phyloP scores from a whole-genome alignment of 1,284 basidiomycete genomes.

The Papiliotrema laurentii region DNA sequence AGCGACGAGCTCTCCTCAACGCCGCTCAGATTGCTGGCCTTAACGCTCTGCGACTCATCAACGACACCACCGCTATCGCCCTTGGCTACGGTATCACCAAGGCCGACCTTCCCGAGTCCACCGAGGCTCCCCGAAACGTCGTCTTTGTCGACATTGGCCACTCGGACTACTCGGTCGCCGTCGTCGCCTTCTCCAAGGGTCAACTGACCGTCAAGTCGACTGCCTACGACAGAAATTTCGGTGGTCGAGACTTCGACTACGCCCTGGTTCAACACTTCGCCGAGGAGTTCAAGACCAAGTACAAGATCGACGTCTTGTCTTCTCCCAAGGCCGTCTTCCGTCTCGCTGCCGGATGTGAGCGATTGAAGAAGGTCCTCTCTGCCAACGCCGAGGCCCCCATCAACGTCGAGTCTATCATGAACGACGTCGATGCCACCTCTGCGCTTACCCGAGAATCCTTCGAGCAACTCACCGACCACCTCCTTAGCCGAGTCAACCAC shows the following conservation, averaged over 20 bases:
- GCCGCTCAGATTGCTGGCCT: constrained; percentile 82
- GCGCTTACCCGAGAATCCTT: constrained; percentile 59
- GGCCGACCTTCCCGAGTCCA: constrained; percentile 73
- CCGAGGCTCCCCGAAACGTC: constrained; percentile 75
- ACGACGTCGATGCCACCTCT: constrained; percentile 70
- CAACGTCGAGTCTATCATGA: constrained; percentile 89
- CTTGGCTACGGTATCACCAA: constrained; percentile 97
- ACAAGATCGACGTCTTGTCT: constrained; percentile 87
- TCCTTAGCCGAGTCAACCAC: constrained; percentile 56
- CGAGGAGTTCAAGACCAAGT: constrained; percentile 82
- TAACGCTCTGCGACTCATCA: constrained; percentile 85
- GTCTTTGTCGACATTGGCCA: constrained; percentile 91
- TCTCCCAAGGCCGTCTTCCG: constrained; percentile 90
- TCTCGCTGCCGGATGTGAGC: constrained; percentile 70
- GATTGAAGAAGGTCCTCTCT: constrained; percentile 67
- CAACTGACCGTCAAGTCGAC: constrained; percentile 77
- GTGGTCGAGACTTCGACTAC: constrained; percentile 88
- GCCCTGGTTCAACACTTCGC: constrained; percentile 82
- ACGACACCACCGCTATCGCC: constrained; percentile 87
- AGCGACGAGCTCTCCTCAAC: constrained; percentile 80
- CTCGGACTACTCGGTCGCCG: constrained; percentile 74
- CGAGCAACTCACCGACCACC: constrained; percentile 54
- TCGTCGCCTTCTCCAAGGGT: constrained; percentile 88
- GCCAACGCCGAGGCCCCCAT: constrained; percentile 82
- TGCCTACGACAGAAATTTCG: constrained; percentile 84